phyloP scores from a whole-genome alignment of 176 grass and related monocot species.

The Musa acuminata region DNA sequence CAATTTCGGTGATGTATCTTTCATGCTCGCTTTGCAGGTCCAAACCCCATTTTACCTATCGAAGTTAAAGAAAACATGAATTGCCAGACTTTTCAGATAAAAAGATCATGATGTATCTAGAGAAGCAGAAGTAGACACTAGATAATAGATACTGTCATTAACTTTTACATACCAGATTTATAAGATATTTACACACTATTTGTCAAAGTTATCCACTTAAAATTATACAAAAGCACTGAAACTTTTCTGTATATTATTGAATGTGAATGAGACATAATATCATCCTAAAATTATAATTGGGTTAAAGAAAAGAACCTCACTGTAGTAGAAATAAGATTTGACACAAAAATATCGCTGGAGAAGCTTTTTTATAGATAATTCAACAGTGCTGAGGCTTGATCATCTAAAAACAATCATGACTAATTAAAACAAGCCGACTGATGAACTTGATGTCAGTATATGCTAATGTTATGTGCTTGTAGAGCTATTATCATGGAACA shows the following conservation, averaged over 20 bases:
- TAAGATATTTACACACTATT: not conserved
- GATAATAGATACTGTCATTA: not conserved
- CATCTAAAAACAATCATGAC: not conserved
- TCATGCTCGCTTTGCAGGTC: constrained; percentile 99
- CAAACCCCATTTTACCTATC: constrained; percentile 89
- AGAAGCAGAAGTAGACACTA: not conserved
- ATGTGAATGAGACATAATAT: not conserved
- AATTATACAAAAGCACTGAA: not conserved
- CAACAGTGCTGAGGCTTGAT: not conserved
- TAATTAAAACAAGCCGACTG: not conserved
- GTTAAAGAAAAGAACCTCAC: not conserved
- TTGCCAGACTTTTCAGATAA: not conserved
- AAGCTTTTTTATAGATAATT: not conserved
- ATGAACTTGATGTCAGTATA: not conserved
- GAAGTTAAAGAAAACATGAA: constrained; percentile 1
- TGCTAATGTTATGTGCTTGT: not conserved
- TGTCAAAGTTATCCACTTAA: not conserved
- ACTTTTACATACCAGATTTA: not conserved
- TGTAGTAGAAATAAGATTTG: not conserved
- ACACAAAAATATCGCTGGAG: not conserved
- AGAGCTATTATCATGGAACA: not conserved
- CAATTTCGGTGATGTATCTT: constrained; percentile 96
- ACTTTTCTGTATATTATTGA: not conserved
- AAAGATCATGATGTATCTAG: not conserved
- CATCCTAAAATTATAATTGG: not conserved